Evolutionary conservation across 768 basidiomycete genomes (phyloP), one percentile per base, ranked within the genome.

Genomic region (Xerocomellus dryophilus): DNA sequence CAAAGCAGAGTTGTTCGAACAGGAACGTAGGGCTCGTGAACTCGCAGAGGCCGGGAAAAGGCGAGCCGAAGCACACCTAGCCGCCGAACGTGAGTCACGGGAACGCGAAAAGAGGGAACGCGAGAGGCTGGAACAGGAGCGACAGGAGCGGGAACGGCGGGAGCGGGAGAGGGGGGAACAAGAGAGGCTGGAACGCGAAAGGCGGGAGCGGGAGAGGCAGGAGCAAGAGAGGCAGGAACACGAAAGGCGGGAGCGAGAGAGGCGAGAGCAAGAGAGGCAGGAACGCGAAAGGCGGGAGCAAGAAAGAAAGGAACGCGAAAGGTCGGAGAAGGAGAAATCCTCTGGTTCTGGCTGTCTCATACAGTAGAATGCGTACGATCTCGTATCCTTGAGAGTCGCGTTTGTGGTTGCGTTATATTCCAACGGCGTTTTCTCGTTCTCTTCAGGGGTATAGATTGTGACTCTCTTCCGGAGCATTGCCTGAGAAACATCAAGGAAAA

Each of bases 21-120:
- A 60, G 48, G 70, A 71, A 49, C 66, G 62, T 11, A 58, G 29
- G 21, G 58, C 61, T 27, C 65, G 68, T 34, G 61, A 66, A 17
- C 45, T 55, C 7, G 68, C 69, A 14, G 70, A 65, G 20, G 51
- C 39, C 2, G 64, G 42, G 34, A 58, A 39, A 44, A 63, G 34
- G 35, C 55, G 5, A 12, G 61, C 56, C 8, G 60, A 64, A 43
- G 54, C 47, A n/a, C 59, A 64, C 29, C 56, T 69, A 17, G 58
- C 55, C 12, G 51, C 57, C 3, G 51, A 65, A 51, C 57, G 47
- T 1, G 49, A 53, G 14, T 23, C 39, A 17, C 20, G 38, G 38
- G 59, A 62, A 12, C 53, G 51, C 7, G 51, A 65, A 38, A 53
- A 42, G 18, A 23, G 15, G 42, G 46, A 49, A 2, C 25, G 17